These are phyloP conservation scores for Talaromyces rugulosus DNA, from an alignment of 2,329 filamentous ascomycete genomes.

Conservation along the genomic window DNA sequence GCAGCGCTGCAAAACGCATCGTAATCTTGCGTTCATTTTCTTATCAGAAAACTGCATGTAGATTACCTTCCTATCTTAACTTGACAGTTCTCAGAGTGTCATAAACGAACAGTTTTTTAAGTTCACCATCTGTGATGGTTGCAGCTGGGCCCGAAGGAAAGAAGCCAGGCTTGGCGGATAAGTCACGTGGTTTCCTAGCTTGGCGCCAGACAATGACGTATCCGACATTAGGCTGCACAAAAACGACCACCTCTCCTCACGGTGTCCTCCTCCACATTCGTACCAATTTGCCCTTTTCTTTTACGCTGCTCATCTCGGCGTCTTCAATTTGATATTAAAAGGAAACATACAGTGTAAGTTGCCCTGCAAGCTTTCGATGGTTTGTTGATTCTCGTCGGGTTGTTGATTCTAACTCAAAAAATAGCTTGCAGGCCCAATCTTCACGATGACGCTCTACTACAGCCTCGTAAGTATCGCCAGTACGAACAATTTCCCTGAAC, in stretches of 20 bases:
- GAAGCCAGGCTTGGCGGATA: not conserved
- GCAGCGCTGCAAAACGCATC: not conserved
- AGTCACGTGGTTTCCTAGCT: slow-evolving; percentile 7
- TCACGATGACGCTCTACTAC: slow-evolving; percentile 67
- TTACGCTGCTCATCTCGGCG: not conserved
- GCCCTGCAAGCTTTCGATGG: not conserved
- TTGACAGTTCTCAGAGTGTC: not conserved
- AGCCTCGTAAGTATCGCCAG: slow-evolving; percentile 51
- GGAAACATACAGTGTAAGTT: not conserved
- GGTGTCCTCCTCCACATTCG: not conserved
- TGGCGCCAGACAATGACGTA: slow-evolving; percentile 10
- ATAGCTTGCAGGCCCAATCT: slow-evolving; percentile 15
- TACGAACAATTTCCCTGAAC: slow-evolving; percentile 13
- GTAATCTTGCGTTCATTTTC: not conserved
- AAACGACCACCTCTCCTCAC: slow-evolving; percentile 11
- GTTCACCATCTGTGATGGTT: not conserved
- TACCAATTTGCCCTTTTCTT: not conserved
- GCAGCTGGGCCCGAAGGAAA: not conserved
- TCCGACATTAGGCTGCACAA: slow-evolving; percentile 8
- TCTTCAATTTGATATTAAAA: not conserved
- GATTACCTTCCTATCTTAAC: not conserved
- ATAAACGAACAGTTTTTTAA: not conserved
- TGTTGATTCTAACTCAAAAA: slow-evolving; percentile 3
- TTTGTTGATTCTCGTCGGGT: slow-evolving; percentile 2
- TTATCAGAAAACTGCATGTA: not conserved